Evolutionary conservation across 441 rosid genomes (phyloP).

Genomic region (Arabidopsis lyrata): DNA sequence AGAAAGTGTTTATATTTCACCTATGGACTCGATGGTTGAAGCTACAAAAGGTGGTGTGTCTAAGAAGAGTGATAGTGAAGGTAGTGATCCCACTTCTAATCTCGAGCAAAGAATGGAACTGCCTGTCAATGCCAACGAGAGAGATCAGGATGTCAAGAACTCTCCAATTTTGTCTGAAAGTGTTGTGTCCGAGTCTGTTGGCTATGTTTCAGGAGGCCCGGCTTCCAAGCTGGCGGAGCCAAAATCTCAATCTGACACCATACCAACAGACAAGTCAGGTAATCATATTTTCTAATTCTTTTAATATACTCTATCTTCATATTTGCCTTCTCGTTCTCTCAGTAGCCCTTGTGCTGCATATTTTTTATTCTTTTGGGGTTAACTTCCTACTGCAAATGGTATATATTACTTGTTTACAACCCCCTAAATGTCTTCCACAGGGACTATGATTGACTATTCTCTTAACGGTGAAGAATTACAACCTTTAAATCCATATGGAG

Average conservation of each 20-base stretch:
- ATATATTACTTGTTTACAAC: conserved; percentile 17
- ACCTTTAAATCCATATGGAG: conserved; percentile 44
- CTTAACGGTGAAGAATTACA: conserved; percentile 35
- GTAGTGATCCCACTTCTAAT: conserved; percentile 18
- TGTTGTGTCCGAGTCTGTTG: conserved; percentile 40
- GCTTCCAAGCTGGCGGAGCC: conserved; percentile 46
- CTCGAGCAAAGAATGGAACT: conserved; percentile 47
- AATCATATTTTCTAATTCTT: conserved; percentile 33
- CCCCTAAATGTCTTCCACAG: conserved; percentile 28
- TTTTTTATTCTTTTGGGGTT: conserved; percentile 15
- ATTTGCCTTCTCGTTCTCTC: conserved; percentile 17
- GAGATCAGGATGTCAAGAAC: conserved; percentile 36
- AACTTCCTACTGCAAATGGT: conserved; percentile 30
- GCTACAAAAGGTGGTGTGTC: conserved; percentile 20
- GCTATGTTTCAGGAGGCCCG: conserved; percentile 31
- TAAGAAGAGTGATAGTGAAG: conserved; percentile 30
- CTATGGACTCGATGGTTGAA: conserved; percentile 31
- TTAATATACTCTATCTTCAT: conserved; percentile 15
- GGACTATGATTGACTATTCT: conserved; percentile 45
- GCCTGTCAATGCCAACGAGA: conserved; percentile 44
- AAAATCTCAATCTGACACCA: conserved; percentile 47
- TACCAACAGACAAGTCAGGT: conserved; percentile 55
- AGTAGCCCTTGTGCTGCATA: neutral
- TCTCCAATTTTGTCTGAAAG: conserved; percentile 40
- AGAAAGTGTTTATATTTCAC: conserved; percentile 39